Conservation (phyloP, 108 stramenopile species). For the Nannochloropsis gaditana region DNA sequence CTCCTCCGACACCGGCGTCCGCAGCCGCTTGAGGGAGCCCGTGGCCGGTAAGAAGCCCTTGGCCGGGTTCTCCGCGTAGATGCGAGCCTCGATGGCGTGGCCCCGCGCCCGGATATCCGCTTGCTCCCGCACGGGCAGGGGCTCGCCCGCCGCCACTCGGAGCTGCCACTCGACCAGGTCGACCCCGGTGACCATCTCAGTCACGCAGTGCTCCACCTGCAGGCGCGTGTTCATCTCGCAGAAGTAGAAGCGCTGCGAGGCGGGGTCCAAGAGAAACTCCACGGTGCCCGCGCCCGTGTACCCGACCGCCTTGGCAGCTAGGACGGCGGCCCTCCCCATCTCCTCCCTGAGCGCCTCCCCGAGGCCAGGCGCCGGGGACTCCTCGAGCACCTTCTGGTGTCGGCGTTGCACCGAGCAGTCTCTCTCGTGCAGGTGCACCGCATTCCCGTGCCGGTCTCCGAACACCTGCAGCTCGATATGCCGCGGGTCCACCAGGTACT, state of each 20-base stretch:
- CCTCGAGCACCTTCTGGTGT: slow-evolving; percentile 95
- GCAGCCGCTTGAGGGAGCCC: slow-evolving; percentile 53
- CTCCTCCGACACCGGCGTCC: slow-evolving; percentile 24
- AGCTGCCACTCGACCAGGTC: slow-evolving; percentile 91
- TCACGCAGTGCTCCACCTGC: slow-evolving; percentile 99
- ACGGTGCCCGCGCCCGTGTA: slow-evolving; percentile 98
- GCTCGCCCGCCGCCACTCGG: slow-evolving; percentile 78
- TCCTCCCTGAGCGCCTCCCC: slow-evolving; percentile 60
- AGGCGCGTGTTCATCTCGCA: slow-evolving; percentile 96
- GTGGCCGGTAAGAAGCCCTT: slow-evolving; percentile 60
- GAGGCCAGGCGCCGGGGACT: slow-evolving; percentile 83
- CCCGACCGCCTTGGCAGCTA: slow-evolving; percentile 69
- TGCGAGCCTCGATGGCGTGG: slow-evolving; percentile 62
- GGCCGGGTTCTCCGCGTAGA: slow-evolving; percentile 60
- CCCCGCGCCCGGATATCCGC: slow-evolving; percentile 37
- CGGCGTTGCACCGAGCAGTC: slow-evolving; percentile 91
- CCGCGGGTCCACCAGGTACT: slow-evolving; percentile 86
- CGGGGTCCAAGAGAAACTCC: slow-evolving; percentile 85
- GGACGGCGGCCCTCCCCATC: slow-evolving; percentile 75
- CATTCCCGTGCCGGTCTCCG: slow-evolving; percentile 82
- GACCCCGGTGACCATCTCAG: slow-evolving; percentile 94
- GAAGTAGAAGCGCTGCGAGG: slow-evolving; percentile 85
- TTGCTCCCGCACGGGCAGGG: slow-evolving; percentile 56
- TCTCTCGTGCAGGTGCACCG: slow-evolving; percentile 84
- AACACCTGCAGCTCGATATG: slow-evolving; percentile 94